phyloP scores from a whole-genome alignment of 148 eudicot species.

The Suaeda aralocaspica region DNA sequence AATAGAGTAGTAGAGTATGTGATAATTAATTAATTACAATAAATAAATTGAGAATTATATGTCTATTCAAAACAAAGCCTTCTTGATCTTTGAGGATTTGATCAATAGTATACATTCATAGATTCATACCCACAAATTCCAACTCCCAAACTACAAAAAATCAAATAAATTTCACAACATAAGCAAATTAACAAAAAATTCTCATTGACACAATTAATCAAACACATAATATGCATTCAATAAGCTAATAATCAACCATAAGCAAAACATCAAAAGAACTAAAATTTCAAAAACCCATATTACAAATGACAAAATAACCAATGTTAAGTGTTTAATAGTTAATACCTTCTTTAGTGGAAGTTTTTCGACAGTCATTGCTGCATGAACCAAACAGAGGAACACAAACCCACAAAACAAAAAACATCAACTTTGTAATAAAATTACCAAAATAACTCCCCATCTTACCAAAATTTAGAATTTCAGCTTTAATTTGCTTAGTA shows the following conservation, averaged over 20 bases:
- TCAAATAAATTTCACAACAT: not conserved
- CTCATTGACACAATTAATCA: conserved; percentile 17
- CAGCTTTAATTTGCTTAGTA: too few species aligned
- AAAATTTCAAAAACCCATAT: conserved; percentile 2
- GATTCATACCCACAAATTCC: too few species aligned
- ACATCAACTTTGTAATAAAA: not conserved
- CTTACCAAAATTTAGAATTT: not conserved
- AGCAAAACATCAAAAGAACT: not conserved
- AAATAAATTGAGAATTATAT: too few species aligned
- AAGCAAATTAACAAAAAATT: not conserved
- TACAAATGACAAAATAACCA: not conserved
- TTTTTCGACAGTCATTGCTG: conserved; percentile 13
- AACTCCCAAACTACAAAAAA: not conserved
- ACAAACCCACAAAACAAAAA: conserved; percentile 12
- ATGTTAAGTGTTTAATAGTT: too few species aligned
- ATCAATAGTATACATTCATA: too few species aligned
- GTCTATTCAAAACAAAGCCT: too few species aligned
- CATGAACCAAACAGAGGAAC: conserved; percentile 11
- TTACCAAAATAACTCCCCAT: conserved; percentile 4
- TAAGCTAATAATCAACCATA: not conserved
- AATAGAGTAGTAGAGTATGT: too few species aligned
- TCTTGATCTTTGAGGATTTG: too few species aligned
- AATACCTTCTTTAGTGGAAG: conserved; percentile 24
- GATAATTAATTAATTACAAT: too few species aligned
- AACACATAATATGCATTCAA: conserved; percentile 8